phyloP scores from a whole-genome alignment of 805 yeast genomes.

The Saturnispora besseyi region DNA sequence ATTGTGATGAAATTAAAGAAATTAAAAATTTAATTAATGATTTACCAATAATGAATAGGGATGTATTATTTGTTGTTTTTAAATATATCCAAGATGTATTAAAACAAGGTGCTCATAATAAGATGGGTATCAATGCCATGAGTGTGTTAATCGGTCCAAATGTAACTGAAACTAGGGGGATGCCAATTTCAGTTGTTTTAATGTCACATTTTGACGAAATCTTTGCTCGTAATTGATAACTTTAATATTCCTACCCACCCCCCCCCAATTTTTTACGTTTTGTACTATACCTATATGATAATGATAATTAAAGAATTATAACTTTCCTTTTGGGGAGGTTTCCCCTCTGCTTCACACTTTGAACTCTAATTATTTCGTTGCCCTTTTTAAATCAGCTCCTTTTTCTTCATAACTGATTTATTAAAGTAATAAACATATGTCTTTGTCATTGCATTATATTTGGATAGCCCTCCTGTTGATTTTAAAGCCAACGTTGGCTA shows the following conservation, averaged over 20 bases:
- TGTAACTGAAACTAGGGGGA: conserved; percentile 27
- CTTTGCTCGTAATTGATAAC: conserved; percentile 13
- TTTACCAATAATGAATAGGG: conserved; percentile 48
- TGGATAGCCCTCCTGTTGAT: neutral
- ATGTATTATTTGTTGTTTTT: conserved; percentile 57
- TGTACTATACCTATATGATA: neutral
- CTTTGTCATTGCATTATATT: neutral
- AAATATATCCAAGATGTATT: conserved; percentile 58
- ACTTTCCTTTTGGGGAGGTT: too few species aligned
- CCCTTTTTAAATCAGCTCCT: neutral
- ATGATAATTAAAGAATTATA: too few species aligned
- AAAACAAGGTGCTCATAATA: conserved; percentile 51
- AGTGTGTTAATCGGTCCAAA: conserved; percentile 31
- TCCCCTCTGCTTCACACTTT: too few species aligned
- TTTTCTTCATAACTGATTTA: neutral
- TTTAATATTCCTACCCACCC: neutral
- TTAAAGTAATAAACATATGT: neutral
- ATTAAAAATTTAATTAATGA: conserved; percentile 28
- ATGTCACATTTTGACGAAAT: conserved; percentile 23
- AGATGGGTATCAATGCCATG: conserved; percentile 75
- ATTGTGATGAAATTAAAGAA: neutral
- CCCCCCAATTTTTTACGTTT: too few species aligned
- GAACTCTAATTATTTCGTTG: neutral
- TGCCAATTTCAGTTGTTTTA: conserved; percentile 24
- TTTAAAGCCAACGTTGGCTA: neutral